A percentile compares a stretch with the other conserved stretches of the same genome.
Evolutionary conservation across 306 rosid genomes (phyloP).

Genomic region (Vigna mungo): DNA sequence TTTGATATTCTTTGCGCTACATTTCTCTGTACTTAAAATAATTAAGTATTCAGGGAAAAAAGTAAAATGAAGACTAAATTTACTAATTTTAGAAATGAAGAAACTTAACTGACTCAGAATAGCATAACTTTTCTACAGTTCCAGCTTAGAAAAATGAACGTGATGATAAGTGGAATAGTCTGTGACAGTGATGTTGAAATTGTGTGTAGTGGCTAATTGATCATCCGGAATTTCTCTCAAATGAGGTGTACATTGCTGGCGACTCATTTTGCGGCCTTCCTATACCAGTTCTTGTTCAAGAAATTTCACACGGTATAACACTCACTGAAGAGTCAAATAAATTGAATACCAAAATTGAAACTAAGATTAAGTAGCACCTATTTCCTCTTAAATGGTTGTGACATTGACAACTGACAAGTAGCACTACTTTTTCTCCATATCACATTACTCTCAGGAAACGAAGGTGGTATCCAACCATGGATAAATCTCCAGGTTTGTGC

Average conservation of each 20-base stretch:
- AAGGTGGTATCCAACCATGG: constrained; percentile 44
- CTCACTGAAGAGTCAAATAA: not conserved
- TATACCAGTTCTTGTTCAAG: constrained; percentile 47
- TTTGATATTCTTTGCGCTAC: too few species aligned
- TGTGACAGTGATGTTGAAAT: not conserved
- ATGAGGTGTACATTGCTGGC: constrained; percentile 55
- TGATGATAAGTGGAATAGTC: not conserved
- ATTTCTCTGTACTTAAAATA: too few species aligned
- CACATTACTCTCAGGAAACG: not conserved
- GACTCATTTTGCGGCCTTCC: constrained; percentile 61
- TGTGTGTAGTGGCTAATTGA: constrained; percentile 62
- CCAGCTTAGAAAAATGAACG: not conserved
- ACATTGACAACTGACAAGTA: not conserved
- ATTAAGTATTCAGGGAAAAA: too few species aligned
- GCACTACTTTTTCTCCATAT: not conserved
- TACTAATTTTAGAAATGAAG: too few species aligned
- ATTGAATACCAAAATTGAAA: not conserved
- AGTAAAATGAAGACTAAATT: too few species aligned
- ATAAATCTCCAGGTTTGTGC: constrained; percentile 43
- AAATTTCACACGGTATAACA: constrained; percentile 55
- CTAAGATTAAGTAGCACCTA: not conserved
- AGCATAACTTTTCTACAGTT: not conserved
- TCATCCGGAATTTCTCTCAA: constrained; percentile 60
- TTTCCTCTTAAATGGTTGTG: not conserved
- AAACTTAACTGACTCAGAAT: too few species aligned